A percentile compares a stretch with the other conserved stretches of the same genome.
These are phyloP conservation scores for Malbranchea cinnamomea DNA, from an alignment of 2,329 filamentous ascomycete genomes.

Conservation along the genomic window DNA sequence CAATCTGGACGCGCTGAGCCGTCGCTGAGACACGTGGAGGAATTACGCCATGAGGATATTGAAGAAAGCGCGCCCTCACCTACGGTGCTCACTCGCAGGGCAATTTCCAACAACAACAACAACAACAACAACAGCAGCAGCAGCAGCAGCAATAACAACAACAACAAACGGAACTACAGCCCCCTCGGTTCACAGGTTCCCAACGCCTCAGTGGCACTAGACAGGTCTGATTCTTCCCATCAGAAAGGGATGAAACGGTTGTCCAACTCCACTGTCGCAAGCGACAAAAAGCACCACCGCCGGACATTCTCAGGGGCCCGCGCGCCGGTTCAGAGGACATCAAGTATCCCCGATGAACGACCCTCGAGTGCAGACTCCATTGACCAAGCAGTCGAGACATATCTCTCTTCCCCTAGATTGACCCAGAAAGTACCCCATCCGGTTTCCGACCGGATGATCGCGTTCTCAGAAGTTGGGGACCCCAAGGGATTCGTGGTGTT, in stretches of 20 bases:
- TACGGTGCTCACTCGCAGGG: constrained; percentile 47
- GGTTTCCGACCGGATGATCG: constrained; percentile 73
- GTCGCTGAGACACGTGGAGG: constrained; percentile 18
- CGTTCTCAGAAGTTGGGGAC: constrained; percentile 93
- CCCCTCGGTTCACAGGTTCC: constrained; percentile 17
- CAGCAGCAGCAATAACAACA: background rate
- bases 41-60: constrained; percentile 12
- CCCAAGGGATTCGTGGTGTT: constrained; percentile 83
- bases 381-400: constrained; percentile 73
- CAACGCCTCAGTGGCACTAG: constrained; percentile 13
- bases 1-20: too few species aligned
- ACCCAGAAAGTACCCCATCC: constrained; percentile 81
- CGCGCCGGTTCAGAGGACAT: constrained; percentile 6
- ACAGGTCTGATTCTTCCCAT: constrained; percentile 14
- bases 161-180: constrained; percentile 13
- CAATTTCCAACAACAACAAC: constrained; percentile 16
- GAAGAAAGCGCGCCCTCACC: constrained; percentile 59
- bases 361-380: constrained; percentile 72
- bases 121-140: background rate
- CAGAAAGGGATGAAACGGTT: constrained; percentile 16
- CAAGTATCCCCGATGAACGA: constrained; percentile 23
- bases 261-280: constrained; percentile 16
- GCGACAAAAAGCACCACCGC: constrained; percentile 17
- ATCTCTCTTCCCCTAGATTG: constrained; percentile 66
- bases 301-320: constrained; percentile 20